These are phyloP conservation scores for Noccaea caerulescens DNA, from an alignment of 345 rosid species.

Conservation along the genomic window DNA sequence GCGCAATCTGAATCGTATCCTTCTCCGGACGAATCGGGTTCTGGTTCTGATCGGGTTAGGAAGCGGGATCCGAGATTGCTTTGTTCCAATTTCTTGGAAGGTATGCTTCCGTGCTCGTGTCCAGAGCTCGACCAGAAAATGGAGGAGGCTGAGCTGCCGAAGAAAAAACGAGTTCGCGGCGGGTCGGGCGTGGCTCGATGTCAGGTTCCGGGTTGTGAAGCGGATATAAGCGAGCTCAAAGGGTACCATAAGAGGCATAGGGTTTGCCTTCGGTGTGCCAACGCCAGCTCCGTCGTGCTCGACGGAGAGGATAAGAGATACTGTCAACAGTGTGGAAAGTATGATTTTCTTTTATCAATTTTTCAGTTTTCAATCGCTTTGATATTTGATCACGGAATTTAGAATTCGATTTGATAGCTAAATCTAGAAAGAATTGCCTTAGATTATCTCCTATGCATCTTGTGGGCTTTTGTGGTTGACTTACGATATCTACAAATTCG, in stretches of 20 bases:
- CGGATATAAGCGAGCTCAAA: conserved; percentile 85
- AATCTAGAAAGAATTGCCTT: not conserved
- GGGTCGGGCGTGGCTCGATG: conserved; percentile 55
- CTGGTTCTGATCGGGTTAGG: conserved; percentile 58
- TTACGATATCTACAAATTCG: conserved; percentile 1
- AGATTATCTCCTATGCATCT: conserved; percentile 10
- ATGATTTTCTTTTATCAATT: not conserved
- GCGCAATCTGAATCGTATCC: conserved; percentile 40
- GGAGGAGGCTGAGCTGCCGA: conserved; percentile 64
- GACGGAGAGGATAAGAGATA: conserved; percentile 84
- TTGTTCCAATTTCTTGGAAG: conserved; percentile 90
- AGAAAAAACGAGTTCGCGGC: conserved; percentile 60
- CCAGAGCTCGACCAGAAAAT: conserved; percentile 82
- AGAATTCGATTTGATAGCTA: conserved; percentile 14
- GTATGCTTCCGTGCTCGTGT: conserved; percentile 81
- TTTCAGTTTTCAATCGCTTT: conserved; percentile 19
- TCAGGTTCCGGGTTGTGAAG: conserved; percentile 83
- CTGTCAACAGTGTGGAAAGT: conserved; percentile 99
- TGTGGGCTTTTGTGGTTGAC: conserved; percentile 28
- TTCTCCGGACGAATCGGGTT: conserved; percentile 29
- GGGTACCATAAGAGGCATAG: conserved; percentile 90
- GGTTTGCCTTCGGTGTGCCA: conserved; percentile 87
- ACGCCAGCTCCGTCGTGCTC: conserved; percentile 60
- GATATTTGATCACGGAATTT: not conserved
- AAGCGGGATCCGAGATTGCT: conserved; percentile 88